These are phyloP conservation scores for Salvia sclarea DNA, from an alignment of 305 asterid species.

Conservation along the genomic window DNA sequence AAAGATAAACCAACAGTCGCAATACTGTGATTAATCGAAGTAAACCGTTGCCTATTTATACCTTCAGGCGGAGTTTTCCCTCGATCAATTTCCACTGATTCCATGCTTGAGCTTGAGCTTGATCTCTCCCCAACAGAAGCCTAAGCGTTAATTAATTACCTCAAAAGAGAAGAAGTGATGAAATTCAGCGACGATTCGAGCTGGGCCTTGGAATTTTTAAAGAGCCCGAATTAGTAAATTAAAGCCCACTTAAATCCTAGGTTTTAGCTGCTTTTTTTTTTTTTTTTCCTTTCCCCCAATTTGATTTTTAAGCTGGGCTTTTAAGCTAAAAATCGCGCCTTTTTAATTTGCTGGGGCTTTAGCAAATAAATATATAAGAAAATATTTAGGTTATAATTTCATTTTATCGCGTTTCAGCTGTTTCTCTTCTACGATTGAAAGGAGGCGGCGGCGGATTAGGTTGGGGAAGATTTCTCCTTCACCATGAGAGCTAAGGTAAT, in stretches of 20 bases:
- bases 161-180: too few relatives aligned
- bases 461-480: conserved; percentile 11
- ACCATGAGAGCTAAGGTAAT: conserved; percentile 52
- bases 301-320: background rate
- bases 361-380: background rate
- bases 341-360: background rate
- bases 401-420: too few relatives aligned
- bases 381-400: background rate
- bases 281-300: too few relatives aligned
- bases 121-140: conserved; percentile 13
- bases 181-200: background rate
- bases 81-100: conserved; percentile 61
- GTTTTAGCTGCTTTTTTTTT: background rate
- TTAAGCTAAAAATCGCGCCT: background rate
- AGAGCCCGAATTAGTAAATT: background rate
- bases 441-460: background rate
- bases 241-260: background rate
- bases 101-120: conserved; percentile 34
- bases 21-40: background rate
- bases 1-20: background rate
- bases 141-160: too few relatives aligned
- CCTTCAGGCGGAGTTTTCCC: conserved; percentile 41
- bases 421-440: background rate
- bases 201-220: background rate
- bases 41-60: conserved; percentile 9